Evolutionary conservation across 1,139 yeast genomes (phyloP).

Genomic region (Wickerhamomyces sp.): DNA sequence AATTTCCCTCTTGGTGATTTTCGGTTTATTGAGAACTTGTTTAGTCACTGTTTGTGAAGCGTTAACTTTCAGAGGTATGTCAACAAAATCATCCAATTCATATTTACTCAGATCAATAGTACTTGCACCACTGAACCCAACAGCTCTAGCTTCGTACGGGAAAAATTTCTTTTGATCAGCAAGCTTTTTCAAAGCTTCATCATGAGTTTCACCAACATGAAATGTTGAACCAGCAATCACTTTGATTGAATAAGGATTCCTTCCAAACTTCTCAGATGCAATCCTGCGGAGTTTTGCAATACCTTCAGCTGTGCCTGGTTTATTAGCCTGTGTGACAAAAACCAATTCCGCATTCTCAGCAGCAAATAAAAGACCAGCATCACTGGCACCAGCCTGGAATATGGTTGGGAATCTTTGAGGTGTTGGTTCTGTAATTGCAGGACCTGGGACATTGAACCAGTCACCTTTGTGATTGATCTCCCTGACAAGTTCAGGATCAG

Average conservation of each 20-base stretch:
- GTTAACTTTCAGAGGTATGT: background rate
- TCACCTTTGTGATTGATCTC: constrained; percentile 34
- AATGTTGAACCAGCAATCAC: constrained; percentile 22
- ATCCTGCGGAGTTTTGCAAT: constrained; percentile 19
- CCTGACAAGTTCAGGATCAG: constrained; percentile 34
- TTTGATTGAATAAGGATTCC: constrained; percentile 25
- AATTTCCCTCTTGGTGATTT: constrained; percentile 2
- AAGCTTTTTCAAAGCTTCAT: constrained; percentile 25
- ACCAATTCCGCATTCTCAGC: constrained; percentile 40
- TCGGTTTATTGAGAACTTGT: background rate
- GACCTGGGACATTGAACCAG: constrained; percentile 36
- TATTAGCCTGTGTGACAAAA: constrained; percentile 22
- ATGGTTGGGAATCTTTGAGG: constrained; percentile 38
- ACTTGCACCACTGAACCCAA: constrained; percentile 29
- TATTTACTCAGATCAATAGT: constrained; percentile 27
- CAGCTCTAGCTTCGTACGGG: constrained; percentile 26
- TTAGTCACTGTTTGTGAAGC: background rate
- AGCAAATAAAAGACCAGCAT: constrained; percentile 37
- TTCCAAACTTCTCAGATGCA: constrained; percentile 22
- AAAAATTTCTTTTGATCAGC: constrained; percentile 19
- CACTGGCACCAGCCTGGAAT: constrained; percentile 41
- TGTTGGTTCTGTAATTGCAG: constrained; percentile 34
- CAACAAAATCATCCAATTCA: constrained; percentile 26
- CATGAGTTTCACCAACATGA: constrained; percentile 26
- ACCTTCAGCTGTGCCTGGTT: constrained; percentile 17